A percentile compares a stretch with the other conserved stretches of the same genome.
Conservation (phyloP, 1,284 basidiomycete genomes). For the Ceratobasidium sp. region DNA sequence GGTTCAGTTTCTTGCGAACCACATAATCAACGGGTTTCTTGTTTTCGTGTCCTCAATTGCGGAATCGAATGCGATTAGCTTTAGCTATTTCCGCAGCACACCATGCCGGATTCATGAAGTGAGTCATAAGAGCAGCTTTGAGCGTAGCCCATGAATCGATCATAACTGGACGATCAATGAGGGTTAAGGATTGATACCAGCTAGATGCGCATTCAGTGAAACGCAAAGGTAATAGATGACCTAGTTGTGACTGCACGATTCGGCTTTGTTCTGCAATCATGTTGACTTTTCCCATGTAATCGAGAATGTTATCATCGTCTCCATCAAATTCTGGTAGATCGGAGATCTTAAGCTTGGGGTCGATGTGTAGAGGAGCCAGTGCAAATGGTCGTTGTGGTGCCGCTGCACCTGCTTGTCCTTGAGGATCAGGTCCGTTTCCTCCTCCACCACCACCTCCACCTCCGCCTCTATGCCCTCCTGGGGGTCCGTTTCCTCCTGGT, state of each 20-base stretch:
- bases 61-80: not conserved
- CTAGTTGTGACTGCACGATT: not conserved
- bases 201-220: not conserved
- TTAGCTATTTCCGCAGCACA: conserved; percentile 2
- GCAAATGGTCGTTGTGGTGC: no score
- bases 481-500: no score
- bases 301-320: not conserved
- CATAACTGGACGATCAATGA: not conserved
- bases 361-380: conserved; percentile 46
- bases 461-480: no score
- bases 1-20: conserved; percentile 7
- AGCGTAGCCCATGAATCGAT: conserved; percentile 17
- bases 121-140: conserved; percentile 9
- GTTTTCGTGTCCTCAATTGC: not conserved
- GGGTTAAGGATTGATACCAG: conserved; percentile 7
- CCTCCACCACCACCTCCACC: no score
- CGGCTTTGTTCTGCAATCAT: not conserved
- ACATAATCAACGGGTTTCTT: conserved; percentile 14
- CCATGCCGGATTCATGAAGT: conserved; percentile 15
- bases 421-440: no score
- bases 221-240: not conserved
- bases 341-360: not conserved
- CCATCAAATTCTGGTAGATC: conserved; percentile 25
- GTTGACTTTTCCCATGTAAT: conserved; percentile 4
- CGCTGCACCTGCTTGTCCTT: no score